These are phyloP conservation scores for Akebia trifoliata DNA, from an alignment of 164 flowering plant species.

Conservation along the genomic window DNA sequence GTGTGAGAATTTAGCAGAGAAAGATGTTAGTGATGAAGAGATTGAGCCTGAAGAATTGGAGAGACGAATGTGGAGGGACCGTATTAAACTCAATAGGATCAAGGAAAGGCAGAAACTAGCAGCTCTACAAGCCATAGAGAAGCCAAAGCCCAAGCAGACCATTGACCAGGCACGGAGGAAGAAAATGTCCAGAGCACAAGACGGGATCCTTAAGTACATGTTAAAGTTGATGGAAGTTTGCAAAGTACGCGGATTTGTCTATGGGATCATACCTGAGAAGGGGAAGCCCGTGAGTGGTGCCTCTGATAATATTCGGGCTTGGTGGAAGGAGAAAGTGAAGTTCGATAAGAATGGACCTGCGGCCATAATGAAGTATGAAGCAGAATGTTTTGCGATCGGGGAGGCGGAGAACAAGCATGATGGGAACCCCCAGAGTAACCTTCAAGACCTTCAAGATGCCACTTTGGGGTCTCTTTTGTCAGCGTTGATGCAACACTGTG, in stretches of 20 bases:
- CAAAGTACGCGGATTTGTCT: conserved; percentile 60
- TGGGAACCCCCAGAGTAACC: conserved; percentile 19
- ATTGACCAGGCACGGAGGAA: conserved; percentile 24
- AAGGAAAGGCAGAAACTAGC: conserved; percentile 32
- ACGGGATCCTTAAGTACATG: conserved; percentile 63
- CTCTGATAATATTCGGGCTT: conserved; percentile 56
- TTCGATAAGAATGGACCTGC: conserved; percentile 63
- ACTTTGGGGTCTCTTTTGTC: conserved; percentile 38
- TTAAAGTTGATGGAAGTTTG: conserved; percentile 65
- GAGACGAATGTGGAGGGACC: conserved; percentile 45
- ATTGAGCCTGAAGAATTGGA: conserved; percentile 38
- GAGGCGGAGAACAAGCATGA: conserved; percentile 14
- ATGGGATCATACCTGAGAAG: conserved; percentile 65
- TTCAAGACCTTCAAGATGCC: conserved; percentile 34
- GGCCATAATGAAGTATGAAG: conserved; percentile 49
- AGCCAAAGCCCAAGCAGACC: conserved; percentile 17
- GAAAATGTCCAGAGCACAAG: conserved; percentile 61
- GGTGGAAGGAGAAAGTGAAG: conserved; percentile 69
- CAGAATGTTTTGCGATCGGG: conserved; percentile 20
- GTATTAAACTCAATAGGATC: conserved; percentile 32
- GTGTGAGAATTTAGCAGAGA: conserved; percentile 24
- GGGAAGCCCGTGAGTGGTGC: conserved; percentile 64
- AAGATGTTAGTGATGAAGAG: conserved; percentile 47
- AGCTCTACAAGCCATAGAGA: conserved; percentile 20
- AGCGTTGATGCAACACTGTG: conserved; percentile 40